Evolutionary conservation across 1,284 basidiomycete genomes (phyloP), one percentile per base, ranked within the genome.

Genomic region (Malassezia sympodialis): DNA sequence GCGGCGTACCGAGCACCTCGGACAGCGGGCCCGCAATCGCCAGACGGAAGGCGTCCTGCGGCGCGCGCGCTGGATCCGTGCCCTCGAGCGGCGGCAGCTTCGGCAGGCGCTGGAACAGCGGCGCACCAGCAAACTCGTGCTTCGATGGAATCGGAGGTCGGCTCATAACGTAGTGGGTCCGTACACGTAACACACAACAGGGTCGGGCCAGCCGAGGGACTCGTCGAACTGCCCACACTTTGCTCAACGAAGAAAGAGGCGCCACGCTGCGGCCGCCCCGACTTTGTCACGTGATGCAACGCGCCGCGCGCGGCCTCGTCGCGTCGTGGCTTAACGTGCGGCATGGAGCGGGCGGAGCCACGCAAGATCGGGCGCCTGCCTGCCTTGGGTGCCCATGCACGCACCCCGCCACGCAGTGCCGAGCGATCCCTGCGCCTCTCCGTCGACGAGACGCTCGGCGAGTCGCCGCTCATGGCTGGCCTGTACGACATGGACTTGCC

Each of bases 11-110:
- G 27, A 93, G 79, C 0, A 83, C 82, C 44, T 85, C 82, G 8
- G 84, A 81, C 44, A 96, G 77, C 54, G 82, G 79, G 67, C 85
- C 80, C 2, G 93, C 90, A 61, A 89, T 88, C 34, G 88, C 84
- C 24, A 83, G 82, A 51, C 86, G 81, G 80, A 93, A 96, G 6
- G 82, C 80, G 76, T 96, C 91, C 46, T 96, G 77, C 5, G 86
- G 80, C 61, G 82, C 83, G 45, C 82, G 79, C 2, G 81, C 80
- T 1, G 86, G 83, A 67, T 91, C 84, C 31, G 84, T 64, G 30
- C 68, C 69, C 15, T 60, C 56, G 7, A 70, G 41, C 4, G 37
- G 26, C 10, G 75, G 69, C 31, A 77, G 59, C 35, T 60, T 49
- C 0, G 76, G 76, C 42, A 74, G 56, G 35, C 66, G 51, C 1